A percentile compares a stretch with the other conserved stretches of the same genome.
Conservation (phyloP, 169 alveolate genomes). For the Neospora caninum region DNA sequence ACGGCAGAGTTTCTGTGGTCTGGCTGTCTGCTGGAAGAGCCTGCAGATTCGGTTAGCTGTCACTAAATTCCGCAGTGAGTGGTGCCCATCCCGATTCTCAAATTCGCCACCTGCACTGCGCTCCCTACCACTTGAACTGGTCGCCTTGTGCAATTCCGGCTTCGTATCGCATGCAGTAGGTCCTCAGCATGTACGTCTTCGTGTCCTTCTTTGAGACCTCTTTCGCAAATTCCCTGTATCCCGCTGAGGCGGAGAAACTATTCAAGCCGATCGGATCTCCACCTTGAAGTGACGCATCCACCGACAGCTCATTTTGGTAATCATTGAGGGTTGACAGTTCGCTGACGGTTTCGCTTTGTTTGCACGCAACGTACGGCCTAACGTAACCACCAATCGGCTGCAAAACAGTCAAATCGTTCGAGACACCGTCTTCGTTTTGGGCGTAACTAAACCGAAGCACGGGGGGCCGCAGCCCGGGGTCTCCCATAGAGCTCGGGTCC, state of each 20-base stretch:
- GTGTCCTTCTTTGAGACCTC: slow-evolving; percentile 71
- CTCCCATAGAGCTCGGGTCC: slow-evolving; percentile 82
- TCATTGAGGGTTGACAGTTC: slow-evolving; percentile 74
- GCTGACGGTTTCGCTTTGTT: slow-evolving; percentile 79
- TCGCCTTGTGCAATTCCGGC: slow-evolving; percentile 77
- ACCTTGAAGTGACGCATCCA: slow-evolving; percentile 77
- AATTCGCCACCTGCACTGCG: no score
- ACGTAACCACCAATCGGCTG: slow-evolving; percentile 85
- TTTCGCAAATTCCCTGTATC: slow-evolving; percentile 77
- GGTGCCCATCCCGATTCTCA: no score
- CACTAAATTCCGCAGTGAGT: no score
- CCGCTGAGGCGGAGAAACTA: slow-evolving; percentile 84
- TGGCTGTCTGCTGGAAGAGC: no score
- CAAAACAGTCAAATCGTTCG: slow-evolving; percentile 71
- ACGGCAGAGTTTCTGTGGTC: no score
- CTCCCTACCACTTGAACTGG: slow-evolving; percentile 42
- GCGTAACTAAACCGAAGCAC: slow-evolving; percentile 76
- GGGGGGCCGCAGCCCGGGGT: slow-evolving; percentile 86
- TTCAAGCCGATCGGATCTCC: slow-evolving; percentile 75
- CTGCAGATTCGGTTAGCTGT: no score
- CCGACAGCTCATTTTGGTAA: slow-evolving; percentile 78
- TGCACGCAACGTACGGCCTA: slow-evolving; percentile 82
- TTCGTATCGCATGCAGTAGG: slow-evolving; percentile 82
- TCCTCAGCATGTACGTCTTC: slow-evolving; percentile 78
- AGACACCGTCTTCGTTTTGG: slow-evolving; percentile 68